A percentile compares a stretch with the other conserved stretches of the same genome.
phyloP scores from a whole-genome alignment of 2,329 filamentous ascomycete species.

The Colletotrichum endophyticum region DNA sequence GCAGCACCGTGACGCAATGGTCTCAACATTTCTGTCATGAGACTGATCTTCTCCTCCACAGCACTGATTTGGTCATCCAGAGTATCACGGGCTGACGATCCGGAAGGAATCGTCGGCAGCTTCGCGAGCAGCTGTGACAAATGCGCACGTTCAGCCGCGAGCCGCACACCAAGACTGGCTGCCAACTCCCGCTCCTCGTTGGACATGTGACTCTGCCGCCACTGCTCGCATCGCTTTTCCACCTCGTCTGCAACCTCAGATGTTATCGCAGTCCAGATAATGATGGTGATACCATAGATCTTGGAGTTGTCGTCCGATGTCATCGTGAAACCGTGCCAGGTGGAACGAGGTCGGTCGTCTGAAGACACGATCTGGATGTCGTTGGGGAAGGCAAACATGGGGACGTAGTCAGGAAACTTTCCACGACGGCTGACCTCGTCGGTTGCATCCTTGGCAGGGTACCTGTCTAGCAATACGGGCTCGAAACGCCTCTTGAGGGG shows the following conservation, averaged over 20 bases:
- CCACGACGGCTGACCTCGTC: constrained; percentile 83
- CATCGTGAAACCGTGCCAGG: constrained; percentile 99
- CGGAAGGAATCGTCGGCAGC: constrained; percentile 80
- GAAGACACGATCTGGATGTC: constrained; percentile 97
- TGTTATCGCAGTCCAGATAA: constrained; percentile 90
- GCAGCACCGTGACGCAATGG: constrained; percentile 93
- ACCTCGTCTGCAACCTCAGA: constrained; percentile 82
- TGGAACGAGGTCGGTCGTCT: constrained; percentile 91
- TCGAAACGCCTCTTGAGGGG: constrained; percentile 93
- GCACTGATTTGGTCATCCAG: constrained; percentile 94
- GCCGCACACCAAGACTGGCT: constrained; percentile 84
- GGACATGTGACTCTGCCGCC: constrained; percentile 87
- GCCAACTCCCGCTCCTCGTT: constrained; percentile 90
- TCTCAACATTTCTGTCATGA: constrained; percentile 95
- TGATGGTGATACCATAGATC: constrained; percentile 88
- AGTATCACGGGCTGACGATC: constrained; percentile 78
- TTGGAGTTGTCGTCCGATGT: constrained; percentile 91
- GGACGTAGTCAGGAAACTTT: constrained; percentile 94
- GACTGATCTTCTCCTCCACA: constrained; percentile 93
- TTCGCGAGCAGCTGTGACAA: constrained; percentile 86
- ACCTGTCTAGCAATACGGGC: constrained; percentile 92
- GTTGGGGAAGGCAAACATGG: constrained; percentile 99
- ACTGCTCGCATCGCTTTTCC: constrained; percentile 82
- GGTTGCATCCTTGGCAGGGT: constrained; percentile 81
- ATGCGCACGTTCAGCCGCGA: constrained; percentile 87